Evolutionary conservation across 441 rosid species (phyloP).

Genomic region (Aquilaria agallochum): DNA sequence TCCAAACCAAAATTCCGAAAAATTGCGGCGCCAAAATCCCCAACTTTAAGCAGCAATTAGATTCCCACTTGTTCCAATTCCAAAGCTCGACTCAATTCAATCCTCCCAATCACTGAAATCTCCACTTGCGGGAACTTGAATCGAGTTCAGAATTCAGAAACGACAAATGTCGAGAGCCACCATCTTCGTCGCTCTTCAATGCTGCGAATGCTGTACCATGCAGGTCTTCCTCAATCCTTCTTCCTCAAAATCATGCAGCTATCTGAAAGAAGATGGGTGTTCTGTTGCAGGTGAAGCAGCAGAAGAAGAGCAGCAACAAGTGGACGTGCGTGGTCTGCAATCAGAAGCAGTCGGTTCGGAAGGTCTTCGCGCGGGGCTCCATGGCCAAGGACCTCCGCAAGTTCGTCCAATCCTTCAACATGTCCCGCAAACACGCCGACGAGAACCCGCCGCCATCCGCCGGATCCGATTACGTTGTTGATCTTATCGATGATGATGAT

Average conservation of each 20-base stretch:
- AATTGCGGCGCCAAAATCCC: too few species aligned
- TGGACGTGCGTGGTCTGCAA: slow-evolving; percentile 85
- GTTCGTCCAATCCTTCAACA: slow-evolving; percentile 73
- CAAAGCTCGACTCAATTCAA: too few species aligned
- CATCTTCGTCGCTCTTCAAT: slow-evolving; percentile 63
- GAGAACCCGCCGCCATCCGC: slow-evolving; percentile 3
- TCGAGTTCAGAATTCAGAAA: too few species aligned
- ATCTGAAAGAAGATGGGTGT: neutral
- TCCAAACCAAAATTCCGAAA: too few species aligned
- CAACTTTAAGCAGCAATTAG: too few species aligned
- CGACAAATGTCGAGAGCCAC: slow-evolving; percentile 25
- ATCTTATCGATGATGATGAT: slow-evolving; percentile 2
- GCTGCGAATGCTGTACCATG: slow-evolving; percentile 84
- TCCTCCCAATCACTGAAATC: too few species aligned
- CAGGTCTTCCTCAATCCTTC: slow-evolving; percentile 36
- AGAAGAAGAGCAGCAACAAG: slow-evolving; percentile 69
- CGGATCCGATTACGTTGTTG: neutral
- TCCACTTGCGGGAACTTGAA: too few species aligned
- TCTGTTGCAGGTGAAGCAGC: slow-evolving; percentile 67
- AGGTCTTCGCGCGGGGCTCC: slow-evolving; percentile 58
- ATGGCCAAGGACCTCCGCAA: slow-evolving; percentile 71
- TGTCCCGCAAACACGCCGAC: slow-evolving; percentile 48
- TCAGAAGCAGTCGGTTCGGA: slow-evolving; percentile 70
- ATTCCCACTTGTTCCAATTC: too few species aligned
- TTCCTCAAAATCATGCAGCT: neutral